A percentile compares a stretch with the other conserved stretches of the same genome.
phyloP scores from a whole-genome alignment of 768 basidiomycete genomes.

The Chalciporus piperatus region DNA sequence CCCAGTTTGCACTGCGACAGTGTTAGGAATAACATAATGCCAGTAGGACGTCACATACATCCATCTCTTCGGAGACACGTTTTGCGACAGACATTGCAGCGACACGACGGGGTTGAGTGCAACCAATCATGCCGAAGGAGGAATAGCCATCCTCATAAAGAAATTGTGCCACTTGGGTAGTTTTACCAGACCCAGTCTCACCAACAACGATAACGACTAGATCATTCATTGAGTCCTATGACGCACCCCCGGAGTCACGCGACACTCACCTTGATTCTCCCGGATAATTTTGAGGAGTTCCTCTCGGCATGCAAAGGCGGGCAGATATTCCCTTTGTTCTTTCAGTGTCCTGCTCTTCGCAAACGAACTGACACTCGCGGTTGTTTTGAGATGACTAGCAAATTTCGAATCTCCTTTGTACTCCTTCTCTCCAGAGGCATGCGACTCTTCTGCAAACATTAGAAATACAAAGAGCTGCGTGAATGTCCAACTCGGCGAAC shows the following conservation, averaged over 20 bases:
- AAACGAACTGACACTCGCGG: constrained; percentile 76
- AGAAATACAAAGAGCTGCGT: constrained; percentile 52
- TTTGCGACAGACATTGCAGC: constrained; percentile 99
- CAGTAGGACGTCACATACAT: constrained; percentile 48
- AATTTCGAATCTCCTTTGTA: constrained; percentile 97
- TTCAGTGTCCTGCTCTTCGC: constrained; percentile 80
- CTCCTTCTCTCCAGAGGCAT: constrained; percentile 52
- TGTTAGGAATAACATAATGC: neutral
- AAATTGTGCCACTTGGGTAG: constrained; percentile 94
- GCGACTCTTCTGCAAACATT: constrained; percentile 40
- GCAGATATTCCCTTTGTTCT: constrained; percentile 94
- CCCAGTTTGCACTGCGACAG: constrained; percentile 77
- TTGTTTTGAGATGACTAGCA: constrained; percentile 85
- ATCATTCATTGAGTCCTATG: neutral
- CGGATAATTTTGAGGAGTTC: constrained; percentile 84
- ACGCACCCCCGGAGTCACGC: neutral
- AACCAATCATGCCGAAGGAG: constrained; percentile 84
- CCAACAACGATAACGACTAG: constrained; percentile 92
- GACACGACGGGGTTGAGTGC: constrained; percentile 97
- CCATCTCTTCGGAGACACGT: constrained; percentile 99
- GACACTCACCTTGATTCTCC: constrained; percentile 84
- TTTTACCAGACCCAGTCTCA: constrained; percentile 99
- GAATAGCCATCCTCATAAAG: constrained; percentile 98
- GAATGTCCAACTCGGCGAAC: constrained; percentile 71
- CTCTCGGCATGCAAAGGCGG: constrained; percentile 96